Evolutionary conservation across 768 basidiomycete genomes (phyloP).

Genomic region (Leccinum obscurum): DNA sequence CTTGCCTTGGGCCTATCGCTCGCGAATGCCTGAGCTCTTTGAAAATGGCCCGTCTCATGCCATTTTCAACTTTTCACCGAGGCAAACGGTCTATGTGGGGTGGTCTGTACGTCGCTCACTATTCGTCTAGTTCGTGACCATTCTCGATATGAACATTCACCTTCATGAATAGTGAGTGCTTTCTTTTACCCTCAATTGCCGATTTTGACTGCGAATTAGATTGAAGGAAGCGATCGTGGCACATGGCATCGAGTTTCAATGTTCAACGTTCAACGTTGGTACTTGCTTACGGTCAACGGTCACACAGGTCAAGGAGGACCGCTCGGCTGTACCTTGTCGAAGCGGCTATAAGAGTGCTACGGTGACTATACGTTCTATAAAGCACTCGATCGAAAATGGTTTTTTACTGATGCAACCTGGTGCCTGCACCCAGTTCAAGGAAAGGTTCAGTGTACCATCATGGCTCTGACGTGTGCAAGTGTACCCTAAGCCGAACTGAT

Average conservation of each 20-base stretch:
- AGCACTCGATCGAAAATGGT: no score
- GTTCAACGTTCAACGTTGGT: no score
- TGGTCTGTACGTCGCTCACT: background rate
- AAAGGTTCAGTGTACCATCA: conserved; percentile 11
- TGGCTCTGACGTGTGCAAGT: background rate
- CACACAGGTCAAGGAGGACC: no score
- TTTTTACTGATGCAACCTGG: conserved; percentile 37
- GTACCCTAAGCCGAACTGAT: conserved; percentile 44
- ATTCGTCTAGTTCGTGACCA: conserved; percentile 74
- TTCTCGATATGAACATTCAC: conserved; percentile 93
- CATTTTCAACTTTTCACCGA: conserved; percentile 97
- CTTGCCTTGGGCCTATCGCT: conserved; percentile 54
- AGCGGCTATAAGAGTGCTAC: no score
- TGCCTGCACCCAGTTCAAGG: conserved; percentile 59
- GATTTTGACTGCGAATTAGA: no score
- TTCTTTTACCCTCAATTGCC: no score
- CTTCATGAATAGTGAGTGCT: conserved; percentile 48
- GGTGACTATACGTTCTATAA: no score
- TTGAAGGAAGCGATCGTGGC: no score
- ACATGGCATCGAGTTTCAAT: no score
- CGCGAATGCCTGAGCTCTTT: conserved; percentile 92
- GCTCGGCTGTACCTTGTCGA: conserved; percentile 31
- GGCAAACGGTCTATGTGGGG: conserved; percentile 41
- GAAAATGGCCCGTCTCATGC: conserved; percentile 94
- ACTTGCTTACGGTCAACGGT: no score